phyloP scores from a whole-genome alignment of 225 moss, liverwort and hornwort genomes.

The Ulota crispa region DNA sequence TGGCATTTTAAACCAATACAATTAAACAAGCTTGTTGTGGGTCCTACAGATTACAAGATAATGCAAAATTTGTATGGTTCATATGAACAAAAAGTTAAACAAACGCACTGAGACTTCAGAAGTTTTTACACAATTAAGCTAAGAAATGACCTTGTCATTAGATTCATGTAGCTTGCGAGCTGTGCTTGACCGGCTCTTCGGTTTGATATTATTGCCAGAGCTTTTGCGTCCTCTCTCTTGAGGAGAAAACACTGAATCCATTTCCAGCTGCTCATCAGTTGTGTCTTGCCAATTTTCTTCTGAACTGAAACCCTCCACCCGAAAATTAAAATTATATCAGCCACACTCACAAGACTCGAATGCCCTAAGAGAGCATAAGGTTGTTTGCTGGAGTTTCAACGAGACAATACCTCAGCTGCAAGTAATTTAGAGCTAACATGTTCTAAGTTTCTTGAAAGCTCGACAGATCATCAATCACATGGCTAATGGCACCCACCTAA shows the following conservation, averaged over 20 bases:
- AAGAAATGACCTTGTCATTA: conserved; percentile 49
- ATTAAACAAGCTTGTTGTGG: neutral
- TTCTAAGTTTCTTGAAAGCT: neutral
- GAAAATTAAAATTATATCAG: conserved; percentile 1
- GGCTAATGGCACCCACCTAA: conserved; percentile 33
- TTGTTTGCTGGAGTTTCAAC: conserved; percentile 11
- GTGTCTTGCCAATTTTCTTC: conserved; percentile 64
- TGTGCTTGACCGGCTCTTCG: conserved; percentile 48
- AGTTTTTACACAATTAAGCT: neutral
- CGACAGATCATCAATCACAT: neutral
- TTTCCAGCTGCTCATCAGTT: conserved; percentile 56
- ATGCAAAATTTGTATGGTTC: neutral
- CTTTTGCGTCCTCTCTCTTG: conserved; percentile 52
- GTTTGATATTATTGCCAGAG: conserved; percentile 49
- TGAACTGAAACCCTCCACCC: conserved; percentile 42
- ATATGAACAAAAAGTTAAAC: neutral
- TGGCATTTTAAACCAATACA: neutral
- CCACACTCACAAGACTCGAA: neutral
- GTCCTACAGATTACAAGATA: neutral
- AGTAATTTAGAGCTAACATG: neutral
- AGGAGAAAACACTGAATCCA: conserved; percentile 57
- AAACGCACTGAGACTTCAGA: neutral
- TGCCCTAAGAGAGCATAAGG: neutral
- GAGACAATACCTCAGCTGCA: conserved; percentile 10
- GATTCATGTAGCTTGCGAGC: conserved; percentile 58